phyloP scores from a whole-genome alignment of 352 stramenopile species.

The Pythium sp. region DNA sequence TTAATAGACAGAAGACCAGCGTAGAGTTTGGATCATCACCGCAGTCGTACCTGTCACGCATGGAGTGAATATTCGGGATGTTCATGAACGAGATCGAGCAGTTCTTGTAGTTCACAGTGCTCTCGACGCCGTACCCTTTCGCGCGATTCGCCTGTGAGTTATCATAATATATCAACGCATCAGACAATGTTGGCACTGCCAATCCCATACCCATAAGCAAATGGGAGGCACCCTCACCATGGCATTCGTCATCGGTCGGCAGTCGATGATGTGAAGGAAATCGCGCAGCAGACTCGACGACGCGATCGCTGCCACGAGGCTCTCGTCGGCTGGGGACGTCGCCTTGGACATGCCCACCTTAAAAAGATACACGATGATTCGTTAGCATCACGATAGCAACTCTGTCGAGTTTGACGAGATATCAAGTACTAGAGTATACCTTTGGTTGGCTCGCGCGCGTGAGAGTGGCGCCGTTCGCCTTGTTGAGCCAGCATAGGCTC shows the following conservation, averaged over 20 bases:
- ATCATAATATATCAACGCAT: not conserved
- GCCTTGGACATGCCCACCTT: slow-evolving; percentile 75
- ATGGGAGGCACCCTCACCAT: slow-evolving; percentile 27
- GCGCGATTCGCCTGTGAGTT: slow-evolving; percentile 60
- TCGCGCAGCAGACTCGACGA: slow-evolving; percentile 64
- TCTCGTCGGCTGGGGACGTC: slow-evolving; percentile 67
- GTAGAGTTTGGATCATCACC: not conserved
- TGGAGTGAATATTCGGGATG: slow-evolving; percentile 99
- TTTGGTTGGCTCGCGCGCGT: slow-evolving; percentile 83
- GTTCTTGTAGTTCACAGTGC: slow-evolving; percentile 94
- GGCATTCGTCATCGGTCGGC: slow-evolving; percentile 75
- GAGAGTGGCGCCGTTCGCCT: slow-evolving; percentile 58
- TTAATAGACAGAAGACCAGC: not conserved
- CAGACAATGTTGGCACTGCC: not conserved
- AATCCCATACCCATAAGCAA: not conserved
- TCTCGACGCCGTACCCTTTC: slow-evolving; percentile 95
- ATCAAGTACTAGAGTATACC: slow-evolving; percentile 13
- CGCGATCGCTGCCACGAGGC: slow-evolving; percentile 61
- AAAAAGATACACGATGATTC: not conserved
- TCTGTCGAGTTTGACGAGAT: too few species aligned
- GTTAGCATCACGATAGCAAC: not conserved
- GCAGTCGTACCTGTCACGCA: slow-evolving; percentile 89
- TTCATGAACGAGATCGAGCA: slow-evolving; percentile 96
- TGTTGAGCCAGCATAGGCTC: slow-evolving; percentile 71
- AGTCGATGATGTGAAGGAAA: slow-evolving; percentile 81